These are phyloP conservation scores for Tetracladium maxilliforme DNA, from an alignment of 2,329 filamentous ascomycete genomes.

Conservation along the genomic window DNA sequence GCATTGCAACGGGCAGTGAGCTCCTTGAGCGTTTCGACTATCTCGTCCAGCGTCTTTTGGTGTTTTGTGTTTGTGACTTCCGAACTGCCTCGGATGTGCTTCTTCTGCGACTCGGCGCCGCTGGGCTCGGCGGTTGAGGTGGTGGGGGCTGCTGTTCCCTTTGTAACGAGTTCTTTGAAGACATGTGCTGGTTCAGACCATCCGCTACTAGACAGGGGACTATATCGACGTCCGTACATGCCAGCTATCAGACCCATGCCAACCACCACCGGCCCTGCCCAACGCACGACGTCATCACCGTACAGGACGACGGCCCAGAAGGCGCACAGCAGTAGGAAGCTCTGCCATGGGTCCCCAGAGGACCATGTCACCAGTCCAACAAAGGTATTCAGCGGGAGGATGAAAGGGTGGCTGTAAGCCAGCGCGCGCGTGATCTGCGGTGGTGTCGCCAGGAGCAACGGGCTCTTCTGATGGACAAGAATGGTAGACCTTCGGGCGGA, in stretches of 20 bases:
- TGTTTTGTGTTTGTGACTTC: conserved; percentile 57
- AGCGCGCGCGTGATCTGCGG: conserved; percentile 88
- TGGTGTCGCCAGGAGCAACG: conserved; percentile 80
- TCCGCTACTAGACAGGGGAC: conserved; percentile 74
- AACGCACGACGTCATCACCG: conserved; percentile 67
- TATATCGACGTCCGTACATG: conserved; percentile 87
- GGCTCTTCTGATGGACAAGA: conserved; percentile 92
- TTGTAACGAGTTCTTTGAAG: no score
- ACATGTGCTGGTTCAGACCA: no score
- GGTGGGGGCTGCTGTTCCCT: no score
- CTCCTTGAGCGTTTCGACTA: conserved; percentile 81
- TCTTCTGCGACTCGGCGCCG: conserved; percentile 29
- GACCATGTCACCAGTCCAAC: conserved; percentile 87
- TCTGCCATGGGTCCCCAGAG: conserved; percentile 88
- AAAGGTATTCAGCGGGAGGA: conserved; percentile 76
- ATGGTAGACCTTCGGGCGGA: conserved; percentile 77
- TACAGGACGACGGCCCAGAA: conserved; percentile 87
- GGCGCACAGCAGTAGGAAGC: conserved; percentile 69
- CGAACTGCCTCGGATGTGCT: conserved; percentile 26
- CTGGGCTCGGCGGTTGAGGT: conserved; percentile 37
- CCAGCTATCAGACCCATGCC: conserved; percentile 69
- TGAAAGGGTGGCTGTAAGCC: conserved; percentile 89
- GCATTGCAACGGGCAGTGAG: conserved; percentile 89
- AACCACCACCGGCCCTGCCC: conserved; percentile 70
- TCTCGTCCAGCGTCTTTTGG: conserved; percentile 93